Evolutionary conservation across 768 basidiomycete species (phyloP).

Genomic region (Tephrocybe sp.): DNA sequence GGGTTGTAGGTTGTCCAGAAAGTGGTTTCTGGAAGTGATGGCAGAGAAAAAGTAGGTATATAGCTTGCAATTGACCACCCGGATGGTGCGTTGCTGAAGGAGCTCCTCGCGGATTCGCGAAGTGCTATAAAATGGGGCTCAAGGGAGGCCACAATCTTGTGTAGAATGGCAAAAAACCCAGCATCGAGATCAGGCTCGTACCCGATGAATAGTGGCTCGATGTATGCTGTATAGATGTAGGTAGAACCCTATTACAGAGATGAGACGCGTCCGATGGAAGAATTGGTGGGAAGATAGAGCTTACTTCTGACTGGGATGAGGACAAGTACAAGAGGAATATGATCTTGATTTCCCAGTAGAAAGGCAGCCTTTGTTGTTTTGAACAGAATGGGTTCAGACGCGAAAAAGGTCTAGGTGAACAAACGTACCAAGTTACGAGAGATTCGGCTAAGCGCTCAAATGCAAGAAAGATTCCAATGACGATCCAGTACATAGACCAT

Average conservation of each 20-base stretch:
- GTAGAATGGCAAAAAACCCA: slow-evolving; percentile 51
- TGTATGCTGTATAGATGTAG: slow-evolving; percentile 56
- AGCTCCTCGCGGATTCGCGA: slow-evolving; percentile 43
- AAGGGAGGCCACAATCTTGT: slow-evolving; percentile 51
- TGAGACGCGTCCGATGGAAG: neutral
- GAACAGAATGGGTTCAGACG: slow-evolving; percentile 8
- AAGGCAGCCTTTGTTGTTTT: slow-evolving; percentile 69
- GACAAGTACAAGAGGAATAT: slow-evolving; percentile 63
- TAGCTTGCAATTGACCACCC: slow-evolving; percentile 13
- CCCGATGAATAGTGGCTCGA: slow-evolving; percentile 57
- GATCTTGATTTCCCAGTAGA: slow-evolving; percentile 76
- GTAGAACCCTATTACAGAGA: slow-evolving; percentile 53
- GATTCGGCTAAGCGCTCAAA: slow-evolving; percentile 63
- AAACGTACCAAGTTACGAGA: slow-evolving; percentile 60
- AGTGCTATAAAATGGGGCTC: slow-evolving; percentile 47
- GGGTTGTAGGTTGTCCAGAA: slow-evolving; percentile 43
- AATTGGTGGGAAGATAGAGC: slow-evolving; percentile 9
- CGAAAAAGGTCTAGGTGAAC: neutral
- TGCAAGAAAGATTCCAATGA: slow-evolving; percentile 57
- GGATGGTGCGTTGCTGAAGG: slow-evolving; percentile 38
- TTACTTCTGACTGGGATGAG: slow-evolving; percentile 67
- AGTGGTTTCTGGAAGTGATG: slow-evolving; percentile 29
- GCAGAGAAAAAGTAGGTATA: slow-evolving; percentile 20
- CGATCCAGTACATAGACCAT: slow-evolving; percentile 63
- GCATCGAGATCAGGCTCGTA: slow-evolving; percentile 64